Evolutionary conservation across 257 asterid species (phyloP), one percentile per base, ranked within the genome.

Genomic region (Nemophila menziesii): DNA sequence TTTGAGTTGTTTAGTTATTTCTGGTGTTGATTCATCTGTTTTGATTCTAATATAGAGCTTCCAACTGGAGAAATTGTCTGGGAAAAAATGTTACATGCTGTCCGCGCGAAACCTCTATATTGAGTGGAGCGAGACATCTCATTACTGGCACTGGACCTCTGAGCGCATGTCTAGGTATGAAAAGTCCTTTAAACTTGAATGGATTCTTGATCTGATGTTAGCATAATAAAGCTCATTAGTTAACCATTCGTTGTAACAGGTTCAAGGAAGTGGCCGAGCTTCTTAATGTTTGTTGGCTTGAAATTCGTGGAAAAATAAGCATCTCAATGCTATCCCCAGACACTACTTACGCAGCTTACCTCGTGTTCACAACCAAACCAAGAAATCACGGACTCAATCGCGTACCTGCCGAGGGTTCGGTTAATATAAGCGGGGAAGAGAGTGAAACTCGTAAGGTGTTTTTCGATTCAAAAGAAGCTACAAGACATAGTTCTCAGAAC

Each of bases 181-280:
- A 29, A 13, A 13, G 8, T 13, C 36, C 20, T 21, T 15, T 1
- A 4, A 11, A 29, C 36, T 29, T 13, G n/a, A n/a, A n/a, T n/a
- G n/a, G n/a, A n/a, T n/a, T 29, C 36, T 7, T 2, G 8, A 13
- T 24, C 6, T 24, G 6, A 4, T 24, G 8, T 13, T 29, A 29
- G 8, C 36, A 3, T 3, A 29, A 13, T 7, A 4, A 29, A 7
- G 36, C 36, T 10, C 36, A 7, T 24, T 24, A 9, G 9, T 24
- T 4, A 49, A 23, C 12, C 12, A 14, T 16, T 16, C 15, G 0
- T 3, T 39, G 4, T 39, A 8, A 57, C 68, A 84, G 93, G 77
- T 80, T 84, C 45, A 21, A 64, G 0, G 85, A 84, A 58, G 93
- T 80, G 58, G 95, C 83, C 2, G 57, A 56, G 60, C 76, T 85